Conservation (phyloP, 2,329 filamentous ascomycete species). For the Myriosclerotinia duriaeana region DNA sequence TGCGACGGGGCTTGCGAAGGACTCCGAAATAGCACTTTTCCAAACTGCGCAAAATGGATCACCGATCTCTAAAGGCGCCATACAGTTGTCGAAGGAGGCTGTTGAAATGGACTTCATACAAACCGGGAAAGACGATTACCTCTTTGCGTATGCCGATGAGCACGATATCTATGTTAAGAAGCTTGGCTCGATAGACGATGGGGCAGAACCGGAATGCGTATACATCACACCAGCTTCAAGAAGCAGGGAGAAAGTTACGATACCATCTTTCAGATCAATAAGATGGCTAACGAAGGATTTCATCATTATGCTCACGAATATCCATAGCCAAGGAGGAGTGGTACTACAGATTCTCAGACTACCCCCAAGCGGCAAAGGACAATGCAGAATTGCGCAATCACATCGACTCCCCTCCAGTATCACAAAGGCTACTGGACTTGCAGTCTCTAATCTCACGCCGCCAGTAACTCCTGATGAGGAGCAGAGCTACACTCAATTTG, state of each 20-base stretch:
- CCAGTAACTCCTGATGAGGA: conserved; percentile 50
- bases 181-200: conserved; percentile 42
- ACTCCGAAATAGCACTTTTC: conserved; percentile 79
- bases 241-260: conserved; percentile 45
- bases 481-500: conserved; percentile 69
- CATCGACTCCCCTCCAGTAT: conserved; percentile 64
- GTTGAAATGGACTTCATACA: conserved; percentile 71
- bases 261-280: conserved; percentile 56
- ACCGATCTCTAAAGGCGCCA: conserved; percentile 50
- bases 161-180: conserved; percentile 64
- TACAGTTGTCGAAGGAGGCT: conserved; percentile 57
- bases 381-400: conserved; percentile 52
- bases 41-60: conserved; percentile 56
- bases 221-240: conserved; percentile 55
- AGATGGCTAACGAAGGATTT: conserved; percentile 60
- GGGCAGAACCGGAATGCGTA: conserved; percentile 51
- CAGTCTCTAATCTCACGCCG: conserved; percentile 67
- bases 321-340: conserved; percentile 58
- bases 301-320: conserved; percentile 57
- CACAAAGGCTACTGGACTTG: conserved; percentile 74
- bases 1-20: conserved; percentile 73
- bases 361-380: conserved; percentile 36
- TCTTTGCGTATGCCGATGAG: conserved; percentile 76
- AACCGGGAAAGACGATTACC: conserved; percentile 60
- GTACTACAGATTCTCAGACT: conserved; percentile 56